Evolutionary conservation across 148 eudicot species (phyloP).

Genomic region (Diospyros lotus): DNA sequence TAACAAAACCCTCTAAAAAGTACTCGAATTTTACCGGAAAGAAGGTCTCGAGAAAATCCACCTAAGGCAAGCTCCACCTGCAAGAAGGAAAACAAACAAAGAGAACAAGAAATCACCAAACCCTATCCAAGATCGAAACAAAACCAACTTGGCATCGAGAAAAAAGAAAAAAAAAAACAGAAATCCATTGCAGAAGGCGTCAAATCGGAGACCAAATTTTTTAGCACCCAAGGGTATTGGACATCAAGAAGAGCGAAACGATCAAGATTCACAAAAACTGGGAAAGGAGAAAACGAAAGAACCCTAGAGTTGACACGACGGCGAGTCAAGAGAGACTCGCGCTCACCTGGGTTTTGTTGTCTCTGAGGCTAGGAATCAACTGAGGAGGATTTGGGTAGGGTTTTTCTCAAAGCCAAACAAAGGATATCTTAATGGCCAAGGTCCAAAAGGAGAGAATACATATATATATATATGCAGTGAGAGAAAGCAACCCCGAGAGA

Average conservation of each 20-base stretch:
- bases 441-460: too few relatives aligned
- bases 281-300: background rate
- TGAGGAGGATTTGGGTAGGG: too few relatives aligned
- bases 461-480: too few relatives aligned
- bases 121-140: conserved; percentile 12
- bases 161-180: background rate
- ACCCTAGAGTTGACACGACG: background rate
- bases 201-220: background rate
- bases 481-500: too few relatives aligned
- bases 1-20: conserved; percentile 35
- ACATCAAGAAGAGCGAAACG: background rate
- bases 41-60: conserved; percentile 12
- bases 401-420: too few relatives aligned
- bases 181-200: background rate
- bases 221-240: background rate
- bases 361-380: too few relatives aligned
- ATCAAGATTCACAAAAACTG: background rate
- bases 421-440: too few relatives aligned
- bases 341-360: too few relatives aligned
- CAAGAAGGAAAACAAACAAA: conserved; percentile 10
- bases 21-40: conserved; percentile 30
- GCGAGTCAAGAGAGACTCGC: too few relatives aligned
- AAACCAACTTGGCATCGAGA: background rate
- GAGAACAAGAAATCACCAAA: conserved; percentile 1
- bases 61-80: conserved; percentile 21